Base-by-base conservation (phyloP, 805 yeast genomes). In the Cyberlindnera mrakii region DNA sequence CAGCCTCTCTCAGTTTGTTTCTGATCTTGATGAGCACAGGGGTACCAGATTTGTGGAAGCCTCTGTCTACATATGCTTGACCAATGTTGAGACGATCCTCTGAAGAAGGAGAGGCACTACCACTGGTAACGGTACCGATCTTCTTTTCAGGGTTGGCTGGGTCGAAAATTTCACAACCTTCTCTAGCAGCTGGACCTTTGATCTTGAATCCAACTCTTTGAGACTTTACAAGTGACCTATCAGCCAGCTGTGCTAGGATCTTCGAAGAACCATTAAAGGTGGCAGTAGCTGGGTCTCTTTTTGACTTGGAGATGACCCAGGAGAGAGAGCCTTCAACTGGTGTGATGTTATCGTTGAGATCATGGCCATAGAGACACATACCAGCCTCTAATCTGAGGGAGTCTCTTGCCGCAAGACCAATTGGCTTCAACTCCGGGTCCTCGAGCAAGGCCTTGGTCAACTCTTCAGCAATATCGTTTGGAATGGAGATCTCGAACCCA, bases 371-470 rank as follows among this genome's bases (percentile, higher is more conserved):
- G 43, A 93, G 72, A 65, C 99, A 93, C 96, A 93, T 86, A 29
- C 99, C 99, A 5, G 99, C 99, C 68, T 93, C 99, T 41, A 93
- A 69, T 58, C 99, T 78, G 52, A 93, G 72, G 10, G 97, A 86
- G 63, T 93, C 99, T 64, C 99, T 81, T 2, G 99, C 98, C n/a
- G 98, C 99, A 40, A 93, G 77, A 5, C 99, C 99, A 54, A 89
- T 86, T 32, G 96, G 96, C 60, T 77, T 78, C 38, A 88, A 86
- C 11, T 68, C 61, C 3, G 74, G 74, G 39, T 72, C 68, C 43
- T 58, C 78, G 33, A 74, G 72, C 40, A 88, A 65, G 6, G 75
- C 69, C 45, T 74, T 66, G 35, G 93, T 79, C 52, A 93, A 78
- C 1, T 74, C 77, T 27, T 67, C 60, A 2, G 91, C 82, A 18